Percentiles rank a stretch among this genome's conserved stretches.
phyloP scores from a whole-genome alignment of 2,329 filamentous ascomycete species.

The Talaromyces sp. region DNA sequence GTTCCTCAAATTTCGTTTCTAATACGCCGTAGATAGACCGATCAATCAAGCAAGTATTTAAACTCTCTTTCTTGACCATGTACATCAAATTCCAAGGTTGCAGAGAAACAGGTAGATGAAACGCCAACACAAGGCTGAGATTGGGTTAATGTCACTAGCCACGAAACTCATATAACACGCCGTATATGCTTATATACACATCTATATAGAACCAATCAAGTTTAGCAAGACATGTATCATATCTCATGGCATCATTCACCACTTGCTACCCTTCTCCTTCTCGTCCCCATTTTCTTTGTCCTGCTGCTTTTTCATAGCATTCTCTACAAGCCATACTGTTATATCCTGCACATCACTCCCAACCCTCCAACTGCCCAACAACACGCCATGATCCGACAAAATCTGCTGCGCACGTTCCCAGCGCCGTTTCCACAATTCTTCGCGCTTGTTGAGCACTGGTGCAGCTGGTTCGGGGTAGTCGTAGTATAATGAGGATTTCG shows the following conservation, averaged over 20 bases:
- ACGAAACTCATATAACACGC: background rate
- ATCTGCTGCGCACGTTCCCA: slow-evolving; percentile 47
- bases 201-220: background rate
- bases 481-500: slow-evolving; percentile 17
- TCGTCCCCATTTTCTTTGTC: background rate
- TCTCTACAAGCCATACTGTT: slow-evolving; percentile 42
- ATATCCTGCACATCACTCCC: slow-evolving; percentile 46
- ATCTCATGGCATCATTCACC: background rate
- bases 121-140: background rate
- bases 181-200: background rate
- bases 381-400: slow-evolving; percentile 41
- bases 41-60: background rate
- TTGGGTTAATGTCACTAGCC: background rate
- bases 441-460: slow-evolving; percentile 44
- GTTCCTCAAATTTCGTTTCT: background rate
- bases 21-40: background rate
- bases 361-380: slow-evolving; percentile 46
- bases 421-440: slow-evolving; percentile 49
- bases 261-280: background rate
- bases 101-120: background rate
- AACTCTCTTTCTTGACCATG: no score
- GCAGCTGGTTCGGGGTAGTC: slow-evolving; percentile 22
- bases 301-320: slow-evolving; percentile 30
- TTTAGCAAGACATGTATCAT: background rate
- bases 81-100: background rate